Evolutionary conservation across 2,329 filamentous ascomycete species (phyloP).

Genomic region (Cryphonectria naterciae): DNA sequence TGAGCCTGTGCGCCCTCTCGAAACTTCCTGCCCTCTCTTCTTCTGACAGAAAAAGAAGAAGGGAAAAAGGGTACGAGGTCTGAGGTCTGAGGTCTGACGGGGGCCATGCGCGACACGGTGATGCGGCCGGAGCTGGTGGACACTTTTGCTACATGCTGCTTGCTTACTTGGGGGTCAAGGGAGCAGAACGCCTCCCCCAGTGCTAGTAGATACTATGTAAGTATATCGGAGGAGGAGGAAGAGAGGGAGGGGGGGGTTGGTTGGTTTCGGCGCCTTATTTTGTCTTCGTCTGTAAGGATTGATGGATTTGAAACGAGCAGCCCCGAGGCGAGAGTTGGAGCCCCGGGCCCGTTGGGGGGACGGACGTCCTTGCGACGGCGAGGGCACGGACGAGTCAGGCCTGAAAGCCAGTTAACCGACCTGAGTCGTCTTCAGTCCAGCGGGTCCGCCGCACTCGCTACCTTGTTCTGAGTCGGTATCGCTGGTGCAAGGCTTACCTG

Average conservation of each 20-base stretch:
- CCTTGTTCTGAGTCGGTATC: constrained; percentile 14
- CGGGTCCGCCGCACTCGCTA: constrained; percentile 21
- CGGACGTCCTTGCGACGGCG: background rate
- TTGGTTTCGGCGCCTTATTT: background rate
- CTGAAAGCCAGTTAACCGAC: constrained; percentile 15
- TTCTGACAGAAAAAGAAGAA: background rate
- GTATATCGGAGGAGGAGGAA: background rate
- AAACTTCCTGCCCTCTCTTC: constrained; percentile 12
- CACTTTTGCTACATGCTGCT: background rate
- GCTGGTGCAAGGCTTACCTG: background rate
- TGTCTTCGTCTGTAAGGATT: constrained; percentile 4
- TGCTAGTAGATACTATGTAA: background rate
- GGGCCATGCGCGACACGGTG: background rate
- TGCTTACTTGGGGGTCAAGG: background rate
- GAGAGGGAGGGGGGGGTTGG: no score
- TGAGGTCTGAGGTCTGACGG: background rate
- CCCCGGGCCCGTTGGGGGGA: constrained; percentile 7
- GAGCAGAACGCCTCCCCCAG: background rate
- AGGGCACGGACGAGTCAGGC: constrained; percentile 27
- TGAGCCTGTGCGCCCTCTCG: background rate
- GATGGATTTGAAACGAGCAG: constrained; percentile 11
- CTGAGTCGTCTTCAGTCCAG: constrained; percentile 1
- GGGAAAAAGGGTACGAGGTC: background rate
- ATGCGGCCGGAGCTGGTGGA: background rate
- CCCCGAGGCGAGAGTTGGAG: constrained; percentile 9